Base-by-base conservation (phyloP, 192 early-diverging fungal species). In the Funneliformis geosporum region DNA sequence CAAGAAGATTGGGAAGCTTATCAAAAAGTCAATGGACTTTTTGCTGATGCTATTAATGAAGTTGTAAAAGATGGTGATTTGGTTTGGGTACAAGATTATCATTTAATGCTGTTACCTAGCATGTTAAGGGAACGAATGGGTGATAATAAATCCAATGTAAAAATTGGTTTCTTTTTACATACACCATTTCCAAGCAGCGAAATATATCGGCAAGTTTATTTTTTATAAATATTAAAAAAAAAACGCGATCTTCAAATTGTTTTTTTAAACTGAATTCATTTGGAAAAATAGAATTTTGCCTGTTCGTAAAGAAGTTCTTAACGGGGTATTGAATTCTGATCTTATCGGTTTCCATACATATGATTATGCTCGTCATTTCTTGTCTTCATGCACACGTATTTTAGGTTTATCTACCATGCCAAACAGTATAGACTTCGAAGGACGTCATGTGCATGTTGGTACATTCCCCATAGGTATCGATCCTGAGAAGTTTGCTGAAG, bases 381-480 rank as follows among this genome's bases (percentile, higher is more conserved):
- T 99, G 79, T 95, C 93, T 1, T 96, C 94, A 59, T 99, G 98
- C 83, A 96, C 98, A 8, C 92, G 97, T 60, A 98, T 99, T 73
- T 87, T 99, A 62, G 96, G 96, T 21, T 88, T 99, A 25, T 92
- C 92, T 39, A 94, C 96, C 9, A 94, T 96, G 89, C 95, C 97
- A 1, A 96, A 98, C 79, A 91, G 94, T 16, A 94, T 98, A 59
- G 97, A 98, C 69, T 94, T 92, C 78, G 96, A 97, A 80, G 96
- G 94, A n/a, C 88, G 96, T 12, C 88, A 92, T 60, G 96, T 99
- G 11, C 95, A 97, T 46, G 97, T 99, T 4, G 97, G 97, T 43
- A 97, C 98, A 14, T 98, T 98, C 89, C 98, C 98, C 16, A 99
- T 99, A 75, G 98, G 98, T 33, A 99, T 99, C 74, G 97, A 99